Conservation (phyloP, 306 rosid genomes). For the Rubus parviflorus region DNA sequence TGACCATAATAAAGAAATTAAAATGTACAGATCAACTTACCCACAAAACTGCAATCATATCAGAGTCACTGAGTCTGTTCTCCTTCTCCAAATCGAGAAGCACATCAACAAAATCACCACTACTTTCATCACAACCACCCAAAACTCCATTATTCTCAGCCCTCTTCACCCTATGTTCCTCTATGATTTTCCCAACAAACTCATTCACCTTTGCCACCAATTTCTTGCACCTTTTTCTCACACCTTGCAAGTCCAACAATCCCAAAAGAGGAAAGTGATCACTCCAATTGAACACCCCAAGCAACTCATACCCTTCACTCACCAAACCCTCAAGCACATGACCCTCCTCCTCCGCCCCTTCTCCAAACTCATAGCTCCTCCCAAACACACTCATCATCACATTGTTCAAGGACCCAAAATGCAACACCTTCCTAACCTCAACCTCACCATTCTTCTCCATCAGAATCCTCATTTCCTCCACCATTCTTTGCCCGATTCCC, state of each 20-base stretch:
- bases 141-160: not conserved
- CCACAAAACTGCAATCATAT: constrained; percentile 86
- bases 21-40: constrained; percentile 41
- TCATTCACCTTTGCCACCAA: constrained; percentile 52
- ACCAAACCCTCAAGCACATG: constrained; percentile 54
- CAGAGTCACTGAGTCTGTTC: constrained; percentile 55
- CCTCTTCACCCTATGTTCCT: constrained; percentile 49
- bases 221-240: constrained; percentile 59
- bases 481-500: constrained; percentile 42
- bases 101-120: constrained; percentile 71
- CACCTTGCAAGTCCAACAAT: constrained; percentile 68
- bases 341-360: constrained; percentile 19
- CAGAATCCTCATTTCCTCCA: constrained; percentile 18
- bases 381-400: constrained; percentile 82
- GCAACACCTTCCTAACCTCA: constrained; percentile 53
- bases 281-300: constrained; percentile 74
- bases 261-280: constrained; percentile 70
- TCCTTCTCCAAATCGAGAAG: constrained; percentile 69
- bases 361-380: constrained; percentile 47
- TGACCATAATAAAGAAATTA: too few relatives aligned
- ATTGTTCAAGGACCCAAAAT: constrained; percentile 60
- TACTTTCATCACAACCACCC: not conserved
- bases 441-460: constrained; percentile 39
- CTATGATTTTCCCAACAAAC: constrained; percentile 63
- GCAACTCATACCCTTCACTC: constrained; percentile 72